phyloP scores from a whole-genome alignment of 108 stramenopile species.

The Pseudonitzschia multistriata region DNA sequence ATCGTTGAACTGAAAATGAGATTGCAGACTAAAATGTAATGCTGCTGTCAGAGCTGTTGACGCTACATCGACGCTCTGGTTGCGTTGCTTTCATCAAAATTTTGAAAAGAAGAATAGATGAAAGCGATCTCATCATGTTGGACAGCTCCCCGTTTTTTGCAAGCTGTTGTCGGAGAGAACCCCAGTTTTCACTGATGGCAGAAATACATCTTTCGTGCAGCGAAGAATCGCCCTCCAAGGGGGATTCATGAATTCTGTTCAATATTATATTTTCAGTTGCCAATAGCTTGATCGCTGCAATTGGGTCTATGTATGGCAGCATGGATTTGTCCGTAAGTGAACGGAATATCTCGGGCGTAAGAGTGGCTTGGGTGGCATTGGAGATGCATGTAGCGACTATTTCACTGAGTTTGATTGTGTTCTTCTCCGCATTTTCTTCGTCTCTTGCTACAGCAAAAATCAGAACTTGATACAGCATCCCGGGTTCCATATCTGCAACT shows the following conservation, averaged over 20 bases:
- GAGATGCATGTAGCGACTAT: slow-evolving; percentile 22
- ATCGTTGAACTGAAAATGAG: too few relatives aligned
- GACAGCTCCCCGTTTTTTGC: slow-evolving; percentile 1
- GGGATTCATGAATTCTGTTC: not conserved
- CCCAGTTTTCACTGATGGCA: slow-evolving; percentile 16
- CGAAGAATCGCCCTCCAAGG: not conserved
- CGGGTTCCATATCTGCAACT: slow-evolving; percentile 21
- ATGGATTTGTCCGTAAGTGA: slow-evolving; percentile 10
- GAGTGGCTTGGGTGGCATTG: not conserved
- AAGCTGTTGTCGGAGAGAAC: slow-evolving; percentile 4
- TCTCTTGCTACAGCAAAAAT: not conserved
- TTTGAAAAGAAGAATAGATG: slow-evolving; percentile 19
- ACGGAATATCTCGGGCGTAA: slow-evolving; percentile 12
- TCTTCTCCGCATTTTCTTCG: not conserved
- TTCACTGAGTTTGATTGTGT: slow-evolving; percentile 10
- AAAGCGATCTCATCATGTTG: slow-evolving; percentile 19
- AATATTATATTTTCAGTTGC: slow-evolving; percentile 17
- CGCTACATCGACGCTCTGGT: too few relatives aligned
- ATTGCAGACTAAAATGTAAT: not conserved
- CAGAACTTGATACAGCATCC: slow-evolving; percentile 6
- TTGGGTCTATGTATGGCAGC: slow-evolving; percentile 18
- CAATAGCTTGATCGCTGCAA: slow-evolving; percentile 29
- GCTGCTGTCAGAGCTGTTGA: too few relatives aligned
- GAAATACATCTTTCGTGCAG: slow-evolving; percentile 19
- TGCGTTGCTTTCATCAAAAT: slow-evolving; percentile 27